Conservation (phyloP, 352 stramenopile genomes). For the Bremia lactucae region DNA sequence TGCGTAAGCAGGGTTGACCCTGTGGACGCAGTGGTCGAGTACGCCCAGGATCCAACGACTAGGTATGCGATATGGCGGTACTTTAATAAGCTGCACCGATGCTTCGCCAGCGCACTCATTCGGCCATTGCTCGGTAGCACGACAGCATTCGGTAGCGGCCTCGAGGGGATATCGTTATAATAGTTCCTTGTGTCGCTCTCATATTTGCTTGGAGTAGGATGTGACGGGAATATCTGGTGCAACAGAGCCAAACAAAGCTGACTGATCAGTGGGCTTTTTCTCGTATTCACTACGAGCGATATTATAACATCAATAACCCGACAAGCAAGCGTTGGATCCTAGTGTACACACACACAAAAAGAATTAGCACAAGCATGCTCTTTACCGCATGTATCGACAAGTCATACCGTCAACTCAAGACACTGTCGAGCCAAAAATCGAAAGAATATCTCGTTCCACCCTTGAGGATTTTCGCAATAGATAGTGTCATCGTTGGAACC, state of each 20-base stretch:
- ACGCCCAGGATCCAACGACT: slow-evolving; percentile 46
- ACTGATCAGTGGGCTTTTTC: slow-evolving; percentile 29
- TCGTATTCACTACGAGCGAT: slow-evolving; percentile 30
- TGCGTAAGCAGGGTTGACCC: slow-evolving; percentile 28
- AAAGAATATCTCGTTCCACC: slow-evolving; percentile 28
- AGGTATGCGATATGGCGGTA: slow-evolving; percentile 47
- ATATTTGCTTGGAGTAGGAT: slow-evolving; percentile 3
- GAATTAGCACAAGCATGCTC: too few relatives aligned
- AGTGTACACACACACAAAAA: slow-evolving; percentile 1
- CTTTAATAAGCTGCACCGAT: slow-evolving; percentile 29
- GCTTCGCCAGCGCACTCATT: slow-evolving; percentile 32
- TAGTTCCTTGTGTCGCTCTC: slow-evolving; percentile 11
- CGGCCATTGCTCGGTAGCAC: slow-evolving; percentile 21
- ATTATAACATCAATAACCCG: slow-evolving; percentile 29
- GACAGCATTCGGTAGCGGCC: slow-evolving; percentile 20
- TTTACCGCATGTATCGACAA: too few relatives aligned
- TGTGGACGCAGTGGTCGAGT: slow-evolving; percentile 16
- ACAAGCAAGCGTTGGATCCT: slow-evolving; percentile 45
- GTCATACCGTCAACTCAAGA: slow-evolving; percentile 38
- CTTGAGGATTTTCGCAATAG: slow-evolving; percentile 1
- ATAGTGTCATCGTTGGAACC: slow-evolving; percentile 14
- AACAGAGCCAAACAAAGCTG: slow-evolving; percentile 48
- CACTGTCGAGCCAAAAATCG: slow-evolving; percentile 36
- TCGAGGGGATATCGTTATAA: slow-evolving; percentile 20
- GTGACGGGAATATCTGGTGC: slow-evolving; percentile 40